Evolutionary conservation across 2,329 filamentous ascomycete species (phyloP), one percentile per base, ranked within the genome.

Genomic region (Thelonectria olida): DNA sequence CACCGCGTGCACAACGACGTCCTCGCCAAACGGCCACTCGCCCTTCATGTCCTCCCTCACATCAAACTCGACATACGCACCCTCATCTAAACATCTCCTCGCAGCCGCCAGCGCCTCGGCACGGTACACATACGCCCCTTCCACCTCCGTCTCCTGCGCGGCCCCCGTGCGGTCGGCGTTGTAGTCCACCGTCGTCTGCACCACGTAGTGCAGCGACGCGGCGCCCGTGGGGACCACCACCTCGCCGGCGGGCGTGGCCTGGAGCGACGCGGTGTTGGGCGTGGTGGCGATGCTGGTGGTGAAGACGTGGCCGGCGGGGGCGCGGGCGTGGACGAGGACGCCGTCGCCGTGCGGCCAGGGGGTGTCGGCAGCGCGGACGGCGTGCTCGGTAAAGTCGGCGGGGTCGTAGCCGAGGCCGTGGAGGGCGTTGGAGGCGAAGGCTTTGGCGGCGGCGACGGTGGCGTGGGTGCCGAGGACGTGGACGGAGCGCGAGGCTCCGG

Each of bases 11-110:
- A 79, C 76, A 2, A 80, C 58, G 2, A 79, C 76, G 22, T 82
- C 78, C 15, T 81, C 79, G 5, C 80, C 80, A 74, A 77, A 83
- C 2, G 80, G 79, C 79, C 80, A 82, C 56, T 79, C 61, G 3
- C 62, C 69, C 2, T 50, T 52, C 25, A 71, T 58, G 20, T 68
- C 70, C 10, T 73, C 72, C 19, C 72, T 70, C 54, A 73, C 71
- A 39, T 79, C 75, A 48, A 76, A 79, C 67, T 80, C 71, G 0
- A 64, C 76, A 59, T 72, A 80, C 9, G 72, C 66, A 2, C 66
- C 61, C 7, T 60, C 62, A 4, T 75, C 69, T 6, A 82, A 72
- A 5, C 68, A 66, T n/a, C 53, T 54, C 20, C 71, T 67, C 0
- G 80, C 80, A 1, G 76, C 78, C 1, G 65, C 62, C 9, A 72